phyloP scores from a whole-genome alignment of 2,329 filamentous ascomycete genomes.

The Fusarium sarcochroum region DNA sequence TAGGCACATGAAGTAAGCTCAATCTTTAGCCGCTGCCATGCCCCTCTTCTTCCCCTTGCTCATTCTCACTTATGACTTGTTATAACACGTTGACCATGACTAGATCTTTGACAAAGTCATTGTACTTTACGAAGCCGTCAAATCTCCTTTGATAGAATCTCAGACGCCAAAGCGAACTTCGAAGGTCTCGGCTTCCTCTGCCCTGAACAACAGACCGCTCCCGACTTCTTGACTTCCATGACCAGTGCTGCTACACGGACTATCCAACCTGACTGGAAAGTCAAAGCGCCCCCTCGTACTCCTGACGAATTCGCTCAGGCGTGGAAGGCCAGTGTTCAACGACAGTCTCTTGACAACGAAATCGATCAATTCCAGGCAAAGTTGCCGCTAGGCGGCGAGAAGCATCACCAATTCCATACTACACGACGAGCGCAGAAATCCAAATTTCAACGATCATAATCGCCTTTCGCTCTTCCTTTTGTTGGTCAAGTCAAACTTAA shows the following conservation, averaged over 20 bases:
- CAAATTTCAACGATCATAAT: conserved; percentile 34
- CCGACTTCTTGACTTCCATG: conserved; percentile 76
- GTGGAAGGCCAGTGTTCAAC: conserved; percentile 50
- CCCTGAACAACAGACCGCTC: conserved; percentile 70
- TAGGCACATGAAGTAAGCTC: conserved; percentile 48
- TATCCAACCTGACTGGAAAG: conserved; percentile 52
- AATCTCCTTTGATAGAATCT: conserved; percentile 61
- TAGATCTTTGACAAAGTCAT: conserved; percentile 76
- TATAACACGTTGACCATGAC: background rate
- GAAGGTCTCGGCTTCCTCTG: conserved; percentile 69
- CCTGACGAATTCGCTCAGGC: conserved; percentile 55
- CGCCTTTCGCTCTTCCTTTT: conserved; percentile 37
- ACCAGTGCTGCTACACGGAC: conserved; percentile 57
- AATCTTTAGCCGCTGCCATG: too few relatives aligned
- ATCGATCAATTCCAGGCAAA: conserved; percentile 47
- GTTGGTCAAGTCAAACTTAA: conserved; percentile 40
- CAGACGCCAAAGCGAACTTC: conserved; percentile 49
- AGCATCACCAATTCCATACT: conserved; percentile 45
- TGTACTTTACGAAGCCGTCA: conserved; percentile 76
- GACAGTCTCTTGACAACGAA: conserved; percentile 48
- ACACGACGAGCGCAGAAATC: conserved; percentile 46
- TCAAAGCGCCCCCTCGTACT: conserved; percentile 52
- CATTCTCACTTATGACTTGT: background rate
- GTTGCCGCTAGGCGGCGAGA: conserved; percentile 47
- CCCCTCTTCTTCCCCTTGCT: too few relatives aligned